Evolutionary conservation across 202 grass and related monocot species (phyloP).

Genomic region (Cymbopogon flexuosus): DNA sequence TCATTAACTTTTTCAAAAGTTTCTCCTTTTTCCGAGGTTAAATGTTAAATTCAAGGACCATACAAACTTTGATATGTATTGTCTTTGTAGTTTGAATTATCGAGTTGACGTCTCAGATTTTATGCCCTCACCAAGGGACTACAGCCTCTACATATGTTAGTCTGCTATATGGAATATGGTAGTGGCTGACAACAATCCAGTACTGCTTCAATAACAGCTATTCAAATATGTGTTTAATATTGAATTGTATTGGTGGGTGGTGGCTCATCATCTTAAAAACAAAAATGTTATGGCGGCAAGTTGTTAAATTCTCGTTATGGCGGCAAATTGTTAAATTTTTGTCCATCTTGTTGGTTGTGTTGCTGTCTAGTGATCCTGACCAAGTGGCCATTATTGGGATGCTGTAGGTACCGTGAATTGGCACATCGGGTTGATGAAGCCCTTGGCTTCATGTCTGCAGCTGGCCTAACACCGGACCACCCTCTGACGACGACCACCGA

Average conservation of each 20-base stretch:
- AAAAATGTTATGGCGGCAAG: neutral
- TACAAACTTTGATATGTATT: neutral
- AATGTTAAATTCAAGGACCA: neutral
- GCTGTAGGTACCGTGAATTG: conserved; percentile 52
- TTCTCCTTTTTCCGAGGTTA: neutral
- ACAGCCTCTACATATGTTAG: neutral
- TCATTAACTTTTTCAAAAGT: neutral
- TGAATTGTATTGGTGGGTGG: neutral
- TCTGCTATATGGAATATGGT: neutral
- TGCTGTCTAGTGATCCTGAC: neutral
- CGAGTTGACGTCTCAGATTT: neutral
- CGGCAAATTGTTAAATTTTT: neutral
- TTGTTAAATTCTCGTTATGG: neutral
- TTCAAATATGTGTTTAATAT: neutral
- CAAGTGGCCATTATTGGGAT: neutral
- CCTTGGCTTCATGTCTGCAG: conserved; percentile 56
- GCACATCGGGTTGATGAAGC: conserved; percentile 66
- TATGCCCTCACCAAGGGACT: neutral
- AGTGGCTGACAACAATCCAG: neutral
- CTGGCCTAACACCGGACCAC: conserved; percentile 55
- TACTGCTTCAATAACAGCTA: neutral
- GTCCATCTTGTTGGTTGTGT: neutral
- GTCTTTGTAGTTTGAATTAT: neutral
- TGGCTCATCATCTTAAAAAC: neutral
- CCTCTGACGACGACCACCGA: conserved; percentile 50